These are phyloP conservation scores for Collariella sp. DNA, from an alignment of 495 filamentous ascomycete genomes.

Conservation along the genomic window DNA sequence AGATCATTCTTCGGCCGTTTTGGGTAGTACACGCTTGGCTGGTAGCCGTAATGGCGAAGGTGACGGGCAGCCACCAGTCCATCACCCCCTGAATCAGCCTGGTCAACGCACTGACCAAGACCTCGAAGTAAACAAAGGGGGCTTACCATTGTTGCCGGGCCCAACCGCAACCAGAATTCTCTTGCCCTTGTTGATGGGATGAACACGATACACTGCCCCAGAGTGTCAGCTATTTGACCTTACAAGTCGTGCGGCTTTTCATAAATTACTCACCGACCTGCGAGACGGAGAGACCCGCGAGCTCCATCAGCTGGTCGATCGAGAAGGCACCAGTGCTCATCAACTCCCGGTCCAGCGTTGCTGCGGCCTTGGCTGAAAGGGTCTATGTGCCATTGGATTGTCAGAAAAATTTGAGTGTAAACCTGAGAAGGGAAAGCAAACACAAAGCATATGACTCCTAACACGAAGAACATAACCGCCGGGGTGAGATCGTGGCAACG, in stretches of 20 bases:
- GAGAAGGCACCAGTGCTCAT: constrained; percentile 92
- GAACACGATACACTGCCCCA: constrained; percentile 64
- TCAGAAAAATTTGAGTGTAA: background rate
- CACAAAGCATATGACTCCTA: background rate
- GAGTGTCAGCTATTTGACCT: background rate
- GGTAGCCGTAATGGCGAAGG: constrained; percentile 88
- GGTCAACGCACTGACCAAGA: constrained; percentile 22
- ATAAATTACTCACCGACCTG: constrained; percentile 54
- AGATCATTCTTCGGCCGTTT: constrained; percentile 84
- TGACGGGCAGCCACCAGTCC: constrained; percentile 92
- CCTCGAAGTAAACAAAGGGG: constrained; percentile 6
- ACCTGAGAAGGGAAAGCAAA: background rate
- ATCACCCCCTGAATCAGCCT: constrained; percentile 58
- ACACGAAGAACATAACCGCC: background rate
- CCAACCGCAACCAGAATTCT: constrained; percentile 83
- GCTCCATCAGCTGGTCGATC: constrained; percentile 94
- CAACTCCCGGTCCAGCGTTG: constrained; percentile 82
- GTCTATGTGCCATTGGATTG: constrained; percentile 45
- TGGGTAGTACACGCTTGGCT: constrained; percentile 84
- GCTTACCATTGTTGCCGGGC: constrained; percentile 85
- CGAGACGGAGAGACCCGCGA: constrained; percentile 86
- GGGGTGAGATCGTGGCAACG: no score
- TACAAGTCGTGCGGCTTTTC: background rate
- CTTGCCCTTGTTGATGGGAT: constrained; percentile 63
- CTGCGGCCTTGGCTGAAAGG: constrained; percentile 76